Percentiles rank a stretch among this genome's conserved stretches.
Conservation (phyloP, 2,329 filamentous ascomycete species). For the Penicillium olsonii region DNA sequence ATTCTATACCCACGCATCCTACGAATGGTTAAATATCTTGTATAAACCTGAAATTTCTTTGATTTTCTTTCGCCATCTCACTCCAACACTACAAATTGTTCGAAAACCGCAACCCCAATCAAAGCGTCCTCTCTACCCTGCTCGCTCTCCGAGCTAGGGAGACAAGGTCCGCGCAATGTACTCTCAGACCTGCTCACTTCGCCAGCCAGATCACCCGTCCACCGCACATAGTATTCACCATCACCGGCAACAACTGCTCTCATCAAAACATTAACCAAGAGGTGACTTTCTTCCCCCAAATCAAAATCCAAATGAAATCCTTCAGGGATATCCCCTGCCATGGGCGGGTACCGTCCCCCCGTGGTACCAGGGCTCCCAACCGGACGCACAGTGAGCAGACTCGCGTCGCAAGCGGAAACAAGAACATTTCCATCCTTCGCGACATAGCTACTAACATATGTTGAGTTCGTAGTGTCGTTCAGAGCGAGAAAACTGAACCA, state of each 20-base stretch:
- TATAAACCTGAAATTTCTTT: neutral
- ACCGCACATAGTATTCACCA: constrained; percentile 23
- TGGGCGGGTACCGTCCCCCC: constrained; percentile 20
- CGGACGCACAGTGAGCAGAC: constrained; percentile 16
- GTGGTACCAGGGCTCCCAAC: constrained; percentile 7
- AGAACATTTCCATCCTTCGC: constrained; percentile 31
- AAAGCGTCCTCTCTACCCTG: neutral
- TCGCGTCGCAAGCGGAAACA: constrained; percentile 25
- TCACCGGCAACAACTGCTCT: constrained; percentile 14
- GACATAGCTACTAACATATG: constrained; percentile 33
- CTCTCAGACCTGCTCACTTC: constrained; percentile 8
- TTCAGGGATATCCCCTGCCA: constrained; percentile 16
- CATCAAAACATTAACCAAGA: constrained; percentile 16
- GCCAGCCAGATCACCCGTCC: constrained; percentile 22
- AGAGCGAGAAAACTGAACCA: constrained; percentile 43
- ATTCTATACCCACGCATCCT: neutral
- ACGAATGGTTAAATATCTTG: neutral
- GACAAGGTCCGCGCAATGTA: neutral
- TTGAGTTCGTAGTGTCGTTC: constrained; percentile 24
- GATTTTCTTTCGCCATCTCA: neutral
- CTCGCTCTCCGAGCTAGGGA: neutral
- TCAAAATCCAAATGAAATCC: constrained; percentile 18
- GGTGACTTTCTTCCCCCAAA: constrained; percentile 9
- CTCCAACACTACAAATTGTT: constrained; percentile 23
- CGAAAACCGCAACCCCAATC: constrained; percentile 26